A percentile compares a stretch with the other conserved stretches of the same genome.
These are phyloP conservation scores for Rubia peregrina DNA, from an alignment of 305 asterid species.

Conservation along the genomic window DNA sequence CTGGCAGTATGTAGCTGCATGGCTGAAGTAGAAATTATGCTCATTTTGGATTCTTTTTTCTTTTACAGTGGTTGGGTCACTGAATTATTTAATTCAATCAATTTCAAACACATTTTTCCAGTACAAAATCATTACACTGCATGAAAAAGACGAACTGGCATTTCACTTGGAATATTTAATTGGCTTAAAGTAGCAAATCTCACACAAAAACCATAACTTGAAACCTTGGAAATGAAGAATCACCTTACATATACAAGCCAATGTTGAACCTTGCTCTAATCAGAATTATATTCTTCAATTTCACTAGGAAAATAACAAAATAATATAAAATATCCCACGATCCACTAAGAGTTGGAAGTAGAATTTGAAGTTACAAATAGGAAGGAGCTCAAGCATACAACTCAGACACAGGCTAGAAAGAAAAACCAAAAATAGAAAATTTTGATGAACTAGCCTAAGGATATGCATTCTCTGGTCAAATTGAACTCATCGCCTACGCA, in stretches of 20 bases:
- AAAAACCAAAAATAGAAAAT: constrained; percentile 2
- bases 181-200: background rate
- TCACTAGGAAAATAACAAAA: background rate
- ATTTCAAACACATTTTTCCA: too few species aligned
- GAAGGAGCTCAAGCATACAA: background rate
- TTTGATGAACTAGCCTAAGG: constrained; percentile 5
- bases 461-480: background rate
- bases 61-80: too few species aligned
- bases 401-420: background rate
- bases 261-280: background rate
- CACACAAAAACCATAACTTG: background rate
- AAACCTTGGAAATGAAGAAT: background rate
- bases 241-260: background rate
- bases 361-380: background rate
- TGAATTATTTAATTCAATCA: too few species aligned
- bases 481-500: constrained; percentile 57
- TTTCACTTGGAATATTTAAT: too few species aligned
- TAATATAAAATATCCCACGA: background rate
- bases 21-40: too few species aligned
- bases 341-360: background rate
- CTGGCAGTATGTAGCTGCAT: too few species aligned
- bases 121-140: background rate
- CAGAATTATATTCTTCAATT: background rate
- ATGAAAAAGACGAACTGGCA: background rate
- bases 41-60: too few species aligned